Percentiles rank a stretch among this genome's conserved stretches.
phyloP scores from a whole-genome alignment of 371 early-diverging fungal species.

The Chytridium lagenaria region DNA sequence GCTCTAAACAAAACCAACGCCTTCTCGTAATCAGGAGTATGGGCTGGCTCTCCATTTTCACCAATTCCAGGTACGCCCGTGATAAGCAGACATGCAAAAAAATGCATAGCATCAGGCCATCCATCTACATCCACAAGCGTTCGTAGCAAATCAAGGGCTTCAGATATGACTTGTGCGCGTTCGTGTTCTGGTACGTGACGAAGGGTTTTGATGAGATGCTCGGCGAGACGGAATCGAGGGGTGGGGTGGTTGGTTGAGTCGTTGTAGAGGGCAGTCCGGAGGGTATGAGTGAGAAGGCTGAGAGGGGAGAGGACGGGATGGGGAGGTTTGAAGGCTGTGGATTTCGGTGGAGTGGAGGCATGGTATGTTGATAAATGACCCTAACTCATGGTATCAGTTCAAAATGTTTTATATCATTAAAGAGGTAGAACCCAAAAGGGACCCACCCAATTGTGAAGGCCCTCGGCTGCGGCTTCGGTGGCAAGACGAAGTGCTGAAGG shows the following conservation, averaged over 20 bases:
- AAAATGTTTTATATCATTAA: too few relatives aligned
- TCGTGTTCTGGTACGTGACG: not conserved
- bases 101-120: not conserved
- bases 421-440: too few relatives aligned
- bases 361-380: too few relatives aligned
- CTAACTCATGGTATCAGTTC: too few relatives aligned
- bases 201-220: not conserved
- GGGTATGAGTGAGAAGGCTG: not conserved
- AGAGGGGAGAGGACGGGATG: not conserved
- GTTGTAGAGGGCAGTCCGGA: not conserved
- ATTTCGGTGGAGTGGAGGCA: not conserved
- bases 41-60: not conserved
- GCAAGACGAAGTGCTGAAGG: too few relatives aligned
- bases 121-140: not conserved
- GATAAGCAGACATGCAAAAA: not conserved
- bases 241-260: not conserved
- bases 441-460: too few relatives aligned
- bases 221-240: not conserved
- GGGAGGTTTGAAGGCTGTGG: not conserved
- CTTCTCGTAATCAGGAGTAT: not conserved
- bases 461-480: too few relatives aligned
- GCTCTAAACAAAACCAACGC: not conserved
- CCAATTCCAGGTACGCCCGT: not conserved
- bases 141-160: not conserved
- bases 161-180: not conserved